Percentiles rank a stretch among this genome's conserved stretches.
These are phyloP conservation scores for Leishmania lainsoni DNA, from an alignment of 208 protist genomes.

Conservation along the genomic window DNA sequence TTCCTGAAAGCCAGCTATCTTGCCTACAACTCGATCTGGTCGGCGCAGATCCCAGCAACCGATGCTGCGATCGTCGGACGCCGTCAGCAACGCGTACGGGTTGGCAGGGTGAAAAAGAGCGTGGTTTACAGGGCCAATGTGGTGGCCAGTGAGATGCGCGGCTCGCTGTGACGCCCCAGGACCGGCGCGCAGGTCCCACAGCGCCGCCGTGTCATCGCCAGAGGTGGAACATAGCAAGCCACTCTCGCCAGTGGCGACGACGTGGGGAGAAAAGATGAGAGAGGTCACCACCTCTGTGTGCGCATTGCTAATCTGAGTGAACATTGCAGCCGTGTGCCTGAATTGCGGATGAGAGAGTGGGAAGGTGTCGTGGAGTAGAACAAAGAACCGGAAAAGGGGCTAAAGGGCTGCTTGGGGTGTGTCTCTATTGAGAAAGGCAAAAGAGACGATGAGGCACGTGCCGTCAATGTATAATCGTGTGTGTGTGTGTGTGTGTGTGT, in stretches of 20 bases:
- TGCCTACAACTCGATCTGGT: slow-evolving; percentile 39
- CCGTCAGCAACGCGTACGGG: slow-evolving; percentile 51
- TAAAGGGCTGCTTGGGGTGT: not conserved
- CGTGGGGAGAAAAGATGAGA: slow-evolving; percentile 62
- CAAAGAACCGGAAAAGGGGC: not conserved
- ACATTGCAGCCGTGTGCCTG: slow-evolving; percentile 26
- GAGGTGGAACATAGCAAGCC: slow-evolving; percentile 74
- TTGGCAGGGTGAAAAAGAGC: slow-evolving; percentile 60
- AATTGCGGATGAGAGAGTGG: not conserved
- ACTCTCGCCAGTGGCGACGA: slow-evolving; percentile 24
- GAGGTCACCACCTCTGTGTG: slow-evolving; percentile 81
- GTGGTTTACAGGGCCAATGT: slow-evolving; percentile 77
- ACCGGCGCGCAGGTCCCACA: slow-evolving; percentile 66
- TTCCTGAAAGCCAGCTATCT: slow-evolving; percentile 62
- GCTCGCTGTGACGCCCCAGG: slow-evolving; percentile 20
- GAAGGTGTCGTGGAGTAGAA: not conserved
- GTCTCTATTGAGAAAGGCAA: not conserved
- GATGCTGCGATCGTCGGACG: slow-evolving; percentile 79
- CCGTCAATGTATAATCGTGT: not conserved
- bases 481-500: not conserved
- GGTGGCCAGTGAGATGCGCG: slow-evolving; percentile 39
- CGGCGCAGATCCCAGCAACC: slow-evolving; percentile 73
- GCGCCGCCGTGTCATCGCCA: slow-evolving; percentile 78
- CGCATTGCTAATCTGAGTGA: slow-evolving; percentile 50
- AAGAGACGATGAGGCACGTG: not conserved